phyloP scores from a whole-genome alignment of 768 basidiomycete genomes.

The Tylopilus sp. region DNA sequence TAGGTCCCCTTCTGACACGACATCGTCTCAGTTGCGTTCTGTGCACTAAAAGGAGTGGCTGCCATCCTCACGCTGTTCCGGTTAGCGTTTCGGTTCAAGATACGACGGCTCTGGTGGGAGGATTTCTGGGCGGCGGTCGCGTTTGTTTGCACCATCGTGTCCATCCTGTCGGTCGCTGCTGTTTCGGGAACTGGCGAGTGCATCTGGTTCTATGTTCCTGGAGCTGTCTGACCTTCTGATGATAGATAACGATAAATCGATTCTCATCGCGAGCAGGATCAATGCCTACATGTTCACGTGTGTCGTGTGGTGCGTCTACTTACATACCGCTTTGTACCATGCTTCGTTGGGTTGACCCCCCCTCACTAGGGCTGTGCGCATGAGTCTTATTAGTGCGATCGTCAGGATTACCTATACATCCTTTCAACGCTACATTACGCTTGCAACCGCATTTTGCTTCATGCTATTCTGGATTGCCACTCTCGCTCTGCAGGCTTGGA shows the following conservation, averaged over 20 bases:
- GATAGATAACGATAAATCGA: background rate
- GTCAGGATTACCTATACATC: constrained; percentile 3
- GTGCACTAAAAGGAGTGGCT: background rate
- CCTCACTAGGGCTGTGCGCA: constrained; percentile 16
- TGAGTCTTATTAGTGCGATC: constrained; percentile 15
- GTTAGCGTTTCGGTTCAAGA: constrained; percentile 8
- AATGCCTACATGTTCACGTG: constrained; percentile 8
- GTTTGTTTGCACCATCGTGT: background rate
- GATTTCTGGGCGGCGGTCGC: constrained; percentile 16
- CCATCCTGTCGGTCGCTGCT: background rate
- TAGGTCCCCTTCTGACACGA: background rate
- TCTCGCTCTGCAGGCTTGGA: constrained; percentile 8
- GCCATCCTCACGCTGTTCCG: constrained; percentile 7
- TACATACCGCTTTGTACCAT: background rate
- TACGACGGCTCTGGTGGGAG: constrained; percentile 21
- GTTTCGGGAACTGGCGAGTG: background rate
- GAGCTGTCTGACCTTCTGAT: background rate
- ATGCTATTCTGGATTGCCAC: constrained; percentile 3
- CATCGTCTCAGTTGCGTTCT: background rate
- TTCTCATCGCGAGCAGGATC: background rate
- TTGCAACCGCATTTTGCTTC: background rate
- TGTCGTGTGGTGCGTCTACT: constrained; percentile 9
- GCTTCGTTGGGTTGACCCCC: background rate
- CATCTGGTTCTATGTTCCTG: background rate
- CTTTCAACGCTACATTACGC: background rate